These are phyloP conservation scores for Quercus gilva DNA, from an alignment of 306 rosid genomes.

Conservation along the genomic window DNA sequence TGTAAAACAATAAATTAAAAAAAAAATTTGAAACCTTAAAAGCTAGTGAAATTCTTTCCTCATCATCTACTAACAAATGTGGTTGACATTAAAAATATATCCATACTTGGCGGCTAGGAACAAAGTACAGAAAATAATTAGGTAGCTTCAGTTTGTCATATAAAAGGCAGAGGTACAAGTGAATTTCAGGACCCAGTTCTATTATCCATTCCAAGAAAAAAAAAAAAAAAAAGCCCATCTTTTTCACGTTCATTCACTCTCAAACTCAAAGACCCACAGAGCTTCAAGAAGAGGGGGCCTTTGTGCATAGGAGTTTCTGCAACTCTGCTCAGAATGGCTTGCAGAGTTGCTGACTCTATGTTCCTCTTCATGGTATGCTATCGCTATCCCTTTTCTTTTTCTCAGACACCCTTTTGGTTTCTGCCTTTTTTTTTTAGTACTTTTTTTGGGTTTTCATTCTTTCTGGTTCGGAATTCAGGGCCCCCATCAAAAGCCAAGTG, in stretches of 20 bases:
- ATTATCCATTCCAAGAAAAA: background rate
- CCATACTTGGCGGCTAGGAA: constrained; percentile 28
- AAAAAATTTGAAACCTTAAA: too few species aligned
- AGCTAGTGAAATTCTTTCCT: background rate
- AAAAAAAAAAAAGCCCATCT: constrained; percentile 5
- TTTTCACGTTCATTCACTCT: background rate
- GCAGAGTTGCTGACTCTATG: constrained; percentile 59
- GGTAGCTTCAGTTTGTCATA: background rate
- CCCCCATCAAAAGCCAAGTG: constrained; percentile 47
- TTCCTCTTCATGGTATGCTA: constrained; percentile 50
- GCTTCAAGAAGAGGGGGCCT: constrained; percentile 11
- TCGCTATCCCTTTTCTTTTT: background rate
- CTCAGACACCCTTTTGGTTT: background rate
- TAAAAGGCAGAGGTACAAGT: background rate
- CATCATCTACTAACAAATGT: background rate
- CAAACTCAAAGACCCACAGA: background rate
- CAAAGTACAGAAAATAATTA: background rate
- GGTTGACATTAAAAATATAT: constrained; percentile 2
- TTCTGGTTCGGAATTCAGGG: constrained; percentile 41
- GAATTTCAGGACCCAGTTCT: background rate
- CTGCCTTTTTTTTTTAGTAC: background rate
- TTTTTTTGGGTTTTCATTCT: background rate
- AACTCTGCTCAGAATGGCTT: constrained; percentile 57
- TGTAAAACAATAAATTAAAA: too few species aligned
- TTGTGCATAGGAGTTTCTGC: constrained; percentile 24